Evolutionary conservation across 208 protist species (phyloP).

Genomic region (Herpetomonas samuelpessoai): DNA sequence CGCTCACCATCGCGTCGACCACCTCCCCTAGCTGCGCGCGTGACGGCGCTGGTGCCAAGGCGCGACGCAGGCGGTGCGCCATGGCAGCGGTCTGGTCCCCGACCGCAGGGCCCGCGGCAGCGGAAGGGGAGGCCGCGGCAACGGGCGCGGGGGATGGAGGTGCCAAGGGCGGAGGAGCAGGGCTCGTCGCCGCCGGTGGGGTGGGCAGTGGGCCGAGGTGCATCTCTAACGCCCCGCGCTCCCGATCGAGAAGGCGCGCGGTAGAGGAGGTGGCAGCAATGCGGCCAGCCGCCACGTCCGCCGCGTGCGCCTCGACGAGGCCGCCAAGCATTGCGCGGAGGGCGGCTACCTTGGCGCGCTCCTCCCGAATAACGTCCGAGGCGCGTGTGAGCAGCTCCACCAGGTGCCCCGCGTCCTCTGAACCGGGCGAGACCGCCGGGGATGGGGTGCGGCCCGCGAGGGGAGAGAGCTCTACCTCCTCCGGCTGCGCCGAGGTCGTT

Average conservation of each 20-base stretch:
- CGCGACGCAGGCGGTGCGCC: slow-evolving; percentile 46
- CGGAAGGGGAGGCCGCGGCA: slow-evolving; percentile 7
- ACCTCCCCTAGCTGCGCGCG: slow-evolving; percentile 51
- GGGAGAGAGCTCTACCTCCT: too few relatives aligned
- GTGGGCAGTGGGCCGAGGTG: too few relatives aligned
- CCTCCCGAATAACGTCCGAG: slow-evolving; percentile 28
- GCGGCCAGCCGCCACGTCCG: too few relatives aligned
- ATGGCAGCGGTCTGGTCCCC: slow-evolving; percentile 20
- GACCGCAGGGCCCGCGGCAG: background rate
- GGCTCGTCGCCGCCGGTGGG: too few relatives aligned
- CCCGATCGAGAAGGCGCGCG: too few relatives aligned
- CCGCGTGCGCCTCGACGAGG: background rate
- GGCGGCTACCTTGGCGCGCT: slow-evolving; percentile 18
- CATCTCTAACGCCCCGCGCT: too few relatives aligned
- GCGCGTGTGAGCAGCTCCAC: slow-evolving; percentile 30
- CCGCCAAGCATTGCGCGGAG: slow-evolving; percentile 9
- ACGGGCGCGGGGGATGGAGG: too few relatives aligned
- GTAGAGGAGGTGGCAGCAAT: background rate
- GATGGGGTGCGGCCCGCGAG: too few relatives aligned
- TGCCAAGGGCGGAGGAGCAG: too few relatives aligned
- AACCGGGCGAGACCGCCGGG: background rate
- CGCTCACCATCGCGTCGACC: slow-evolving; percentile 68
- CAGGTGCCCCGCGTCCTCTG: slow-evolving; percentile 1
- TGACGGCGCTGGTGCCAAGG: slow-evolving; percentile 59
- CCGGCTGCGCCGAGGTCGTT: too few relatives aligned